phyloP scores from a whole-genome alignment of 108 stramenopile species.

The Pseudonitzschia pungens region DNA sequence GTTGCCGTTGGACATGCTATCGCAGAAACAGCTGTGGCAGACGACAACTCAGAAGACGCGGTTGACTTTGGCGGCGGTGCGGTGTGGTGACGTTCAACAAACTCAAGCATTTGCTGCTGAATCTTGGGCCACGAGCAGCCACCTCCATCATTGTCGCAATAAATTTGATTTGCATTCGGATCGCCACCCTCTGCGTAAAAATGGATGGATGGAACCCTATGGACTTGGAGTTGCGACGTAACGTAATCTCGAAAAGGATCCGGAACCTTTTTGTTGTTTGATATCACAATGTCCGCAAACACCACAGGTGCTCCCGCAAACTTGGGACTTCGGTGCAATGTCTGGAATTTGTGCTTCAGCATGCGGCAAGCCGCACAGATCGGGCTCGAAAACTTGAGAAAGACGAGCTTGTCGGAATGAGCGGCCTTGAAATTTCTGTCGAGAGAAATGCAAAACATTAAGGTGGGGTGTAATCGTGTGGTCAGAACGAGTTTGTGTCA shows the following conservation, averaged over 20 bases:
- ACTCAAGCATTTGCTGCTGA: conserved; percentile 17
- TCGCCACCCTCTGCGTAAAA: conserved; percentile 2
- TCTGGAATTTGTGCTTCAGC: conserved; percentile 19
- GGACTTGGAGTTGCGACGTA: conserved; percentile 8
- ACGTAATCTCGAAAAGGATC: conserved; percentile 17
- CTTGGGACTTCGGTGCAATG: conserved; percentile 9
- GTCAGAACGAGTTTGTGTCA: neutral
- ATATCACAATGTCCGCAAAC: conserved; percentile 18
- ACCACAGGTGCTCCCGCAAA: conserved; percentile 15
- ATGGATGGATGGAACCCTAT: conserved; percentile 6
- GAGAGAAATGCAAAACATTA: neutral
- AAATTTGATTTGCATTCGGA: neutral
- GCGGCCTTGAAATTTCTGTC: conserved; percentile 11
- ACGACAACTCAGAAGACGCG: neutral
- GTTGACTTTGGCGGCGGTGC: neutral
- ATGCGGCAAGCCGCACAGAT: conserved; percentile 15
- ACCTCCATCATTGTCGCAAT: neutral
- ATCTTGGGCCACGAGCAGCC: conserved; percentile 20
- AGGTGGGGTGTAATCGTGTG: neutral
- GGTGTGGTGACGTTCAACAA: neutral
- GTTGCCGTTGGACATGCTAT: neutral
- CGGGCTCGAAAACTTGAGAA: conserved; percentile 19
- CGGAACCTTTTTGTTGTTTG: conserved; percentile 15
- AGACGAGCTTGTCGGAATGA: conserved; percentile 14
- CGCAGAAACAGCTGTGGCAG: neutral